A percentile compares a stretch with the other conserved stretches of the same genome.
phyloP scores from a whole-genome alignment of 345 rosid genomes.

The Diplotaxis tenuifolia region DNA sequence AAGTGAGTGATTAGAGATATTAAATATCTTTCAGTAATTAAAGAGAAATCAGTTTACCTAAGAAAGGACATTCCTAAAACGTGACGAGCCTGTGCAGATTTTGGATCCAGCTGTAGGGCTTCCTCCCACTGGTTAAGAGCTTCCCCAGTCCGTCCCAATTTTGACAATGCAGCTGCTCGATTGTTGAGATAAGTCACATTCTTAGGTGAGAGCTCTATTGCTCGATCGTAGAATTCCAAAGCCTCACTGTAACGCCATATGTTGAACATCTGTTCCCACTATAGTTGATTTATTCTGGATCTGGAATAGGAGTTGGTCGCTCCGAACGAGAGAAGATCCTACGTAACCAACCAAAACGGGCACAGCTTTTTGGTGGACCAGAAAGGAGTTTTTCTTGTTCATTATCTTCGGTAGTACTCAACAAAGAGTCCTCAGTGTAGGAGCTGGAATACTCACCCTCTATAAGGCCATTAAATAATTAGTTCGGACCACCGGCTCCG shows the following conservation, averaged over 20 bases:
- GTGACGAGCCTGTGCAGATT: too few species aligned
- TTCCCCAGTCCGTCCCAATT: too few species aligned
- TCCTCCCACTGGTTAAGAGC: too few species aligned
- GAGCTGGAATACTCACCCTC: too few species aligned
- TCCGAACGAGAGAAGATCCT: neutral
- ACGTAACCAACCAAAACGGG: neutral
- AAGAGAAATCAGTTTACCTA: too few species aligned
- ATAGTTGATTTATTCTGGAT: neutral
- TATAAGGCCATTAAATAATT: too few species aligned
- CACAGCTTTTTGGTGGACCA: neutral
- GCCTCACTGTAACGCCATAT: conserved; percentile 52
- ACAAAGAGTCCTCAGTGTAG: too few species aligned
- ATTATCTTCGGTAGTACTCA: conserved; percentile 54
- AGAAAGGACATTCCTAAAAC: too few species aligned
- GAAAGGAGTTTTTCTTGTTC: neutral
- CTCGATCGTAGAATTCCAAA: conserved; percentile 56
- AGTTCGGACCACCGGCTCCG: too few species aligned
- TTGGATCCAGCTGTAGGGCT: too few species aligned
- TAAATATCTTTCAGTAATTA: neutral
- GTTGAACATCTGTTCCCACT: conserved; percentile 55
- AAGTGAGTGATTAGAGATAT: neutral
- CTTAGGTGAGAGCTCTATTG: conserved; percentile 46
- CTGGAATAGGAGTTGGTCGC: neutral
- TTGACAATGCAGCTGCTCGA: conserved; percentile 64
- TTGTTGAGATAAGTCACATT: conserved; percentile 74